Evolutionary conservation across 345 rosid genomes (phyloP).

Genomic region (Populus alba): DNA sequence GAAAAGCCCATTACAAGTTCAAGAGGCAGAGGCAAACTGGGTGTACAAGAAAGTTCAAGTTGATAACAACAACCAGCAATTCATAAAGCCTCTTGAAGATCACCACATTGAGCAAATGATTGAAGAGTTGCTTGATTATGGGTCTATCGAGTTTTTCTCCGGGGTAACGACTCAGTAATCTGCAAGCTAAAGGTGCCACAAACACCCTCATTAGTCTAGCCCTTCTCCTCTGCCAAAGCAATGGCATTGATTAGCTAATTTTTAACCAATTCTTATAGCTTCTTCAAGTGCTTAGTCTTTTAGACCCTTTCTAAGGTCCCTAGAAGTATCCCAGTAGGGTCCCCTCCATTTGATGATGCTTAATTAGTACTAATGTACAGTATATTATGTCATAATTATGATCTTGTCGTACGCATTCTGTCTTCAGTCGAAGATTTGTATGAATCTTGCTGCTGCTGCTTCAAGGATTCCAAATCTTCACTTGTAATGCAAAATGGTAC

Average conservation of each 20-base stretch:
- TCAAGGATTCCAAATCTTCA: background rate
- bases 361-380: slow-evolving; percentile 33
- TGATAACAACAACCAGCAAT: slow-evolving; percentile 25
- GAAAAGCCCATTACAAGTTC: slow-evolving; percentile 31
- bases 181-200: background rate
- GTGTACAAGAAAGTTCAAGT: slow-evolving; percentile 39
- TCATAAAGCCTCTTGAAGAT: slow-evolving; percentile 65
- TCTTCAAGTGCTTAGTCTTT: slow-evolving; percentile 9
- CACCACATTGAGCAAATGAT: slow-evolving; percentile 96
- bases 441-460: background rate
- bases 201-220: background rate
- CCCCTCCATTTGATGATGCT: slow-evolving; percentile 24
- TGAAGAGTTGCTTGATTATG: slow-evolving; percentile 75
- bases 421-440: slow-evolving; percentile 2
- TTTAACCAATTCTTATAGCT: slow-evolving; percentile 29
- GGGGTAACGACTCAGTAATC: slow-evolving; percentile 40
- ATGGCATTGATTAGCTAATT: slow-evolving; percentile 29
- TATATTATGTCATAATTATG: slow-evolving; percentile 18
- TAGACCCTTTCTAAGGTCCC: slow-evolving; percentile 12
- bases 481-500: background rate
- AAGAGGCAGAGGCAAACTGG: slow-evolving; percentile 44
- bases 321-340: slow-evolving; percentile 22
- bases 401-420: slow-evolving; percentile 16
- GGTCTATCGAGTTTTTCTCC: slow-evolving; percentile 76
- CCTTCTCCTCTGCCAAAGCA: slow-evolving; percentile 13